Percentiles rank a stretch among this genome's conserved stretches.
Conservation (phyloP, 179 eudicot genomes). For the Spinacia oleracea region DNA sequence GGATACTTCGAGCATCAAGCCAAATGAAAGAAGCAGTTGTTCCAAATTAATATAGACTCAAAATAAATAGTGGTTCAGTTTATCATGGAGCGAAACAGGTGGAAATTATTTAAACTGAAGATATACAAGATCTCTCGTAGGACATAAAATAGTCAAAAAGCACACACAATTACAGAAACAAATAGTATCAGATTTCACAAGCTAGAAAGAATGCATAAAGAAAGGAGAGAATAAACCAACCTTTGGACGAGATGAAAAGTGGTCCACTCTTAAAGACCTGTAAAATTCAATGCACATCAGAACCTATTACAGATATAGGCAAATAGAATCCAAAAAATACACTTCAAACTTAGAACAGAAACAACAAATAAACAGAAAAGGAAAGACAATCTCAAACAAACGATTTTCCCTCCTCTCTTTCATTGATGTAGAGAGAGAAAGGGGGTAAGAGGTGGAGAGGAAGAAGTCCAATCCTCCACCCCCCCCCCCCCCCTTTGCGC, state of each 20-base stretch:
- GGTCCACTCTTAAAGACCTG: conserved; percentile 99
- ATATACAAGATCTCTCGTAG: background rate
- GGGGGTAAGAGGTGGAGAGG: background rate
- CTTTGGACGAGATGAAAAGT: conserved; percentile 96
- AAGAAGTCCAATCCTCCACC: background rate
- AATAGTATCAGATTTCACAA: background rate
- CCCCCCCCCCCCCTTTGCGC: background rate
- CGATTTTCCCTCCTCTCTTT: background rate
- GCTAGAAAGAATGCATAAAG: background rate
- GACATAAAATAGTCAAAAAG: background rate
- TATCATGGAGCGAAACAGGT: background rate
- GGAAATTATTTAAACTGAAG: background rate
- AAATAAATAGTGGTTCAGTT: background rate
- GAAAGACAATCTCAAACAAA: background rate
- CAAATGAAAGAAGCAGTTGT: background rate
- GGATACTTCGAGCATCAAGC: background rate
- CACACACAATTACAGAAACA: background rate
- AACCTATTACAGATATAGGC: conserved; percentile 1
- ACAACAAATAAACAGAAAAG: background rate
- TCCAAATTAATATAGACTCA: background rate
- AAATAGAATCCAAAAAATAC: background rate
- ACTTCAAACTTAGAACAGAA: conserved; percentile 19
- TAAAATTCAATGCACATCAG: conserved; percentile 23
- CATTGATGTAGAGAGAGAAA: background rate
- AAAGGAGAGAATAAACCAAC: conserved; percentile 41